Evolutionary conservation across 1,284 basidiomycete species (phyloP).

Genomic region (Ustilago esculenta): DNA sequence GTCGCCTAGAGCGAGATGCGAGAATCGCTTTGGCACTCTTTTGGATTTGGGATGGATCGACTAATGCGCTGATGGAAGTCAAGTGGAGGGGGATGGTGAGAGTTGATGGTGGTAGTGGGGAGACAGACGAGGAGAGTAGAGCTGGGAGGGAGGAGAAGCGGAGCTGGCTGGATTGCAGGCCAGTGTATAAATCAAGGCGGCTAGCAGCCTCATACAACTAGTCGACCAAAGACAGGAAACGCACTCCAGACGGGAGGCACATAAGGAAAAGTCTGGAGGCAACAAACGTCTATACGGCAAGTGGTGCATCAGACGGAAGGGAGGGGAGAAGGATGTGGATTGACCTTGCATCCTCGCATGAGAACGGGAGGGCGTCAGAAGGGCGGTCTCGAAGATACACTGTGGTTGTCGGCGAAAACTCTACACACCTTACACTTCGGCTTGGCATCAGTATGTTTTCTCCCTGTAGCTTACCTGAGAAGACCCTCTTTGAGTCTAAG

Average conservation of each 20-base stretch:
- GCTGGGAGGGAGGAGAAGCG: slow-evolving; percentile 3
- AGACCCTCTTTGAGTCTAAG: too few relatives aligned
- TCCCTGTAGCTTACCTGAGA: too few relatives aligned
- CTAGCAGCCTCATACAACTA: too few relatives aligned
- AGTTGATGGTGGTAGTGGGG: not conserved
- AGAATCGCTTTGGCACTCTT: too few relatives aligned
- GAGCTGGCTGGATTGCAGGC: slow-evolving; percentile 10
- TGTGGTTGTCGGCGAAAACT: slow-evolving; percentile 7
- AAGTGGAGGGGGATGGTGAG: not conserved
- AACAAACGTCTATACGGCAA: too few relatives aligned
- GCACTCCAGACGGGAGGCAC: not conserved
- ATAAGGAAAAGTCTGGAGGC: not conserved
- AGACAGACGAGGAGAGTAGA: not conserved
- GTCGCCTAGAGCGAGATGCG: too few relatives aligned
- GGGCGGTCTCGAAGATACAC: not conserved
- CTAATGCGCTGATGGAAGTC: not conserved
- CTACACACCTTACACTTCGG: not conserved
- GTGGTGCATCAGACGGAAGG: too few relatives aligned
- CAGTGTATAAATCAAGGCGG: slow-evolving; percentile 14
- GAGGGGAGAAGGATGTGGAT: not conserved
- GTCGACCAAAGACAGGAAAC: not conserved
- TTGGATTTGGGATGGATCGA: too few relatives aligned
- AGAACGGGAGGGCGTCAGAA: not conserved
- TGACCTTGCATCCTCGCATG: too few relatives aligned
- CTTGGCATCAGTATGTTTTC: not conserved